Percentiles rank a stretch among this genome's conserved stretches.
These are phyloP conservation scores for Paramyrothecium roridum DNA, from an alignment of 2,329 filamentous ascomycete species.

Conservation along the genomic window DNA sequence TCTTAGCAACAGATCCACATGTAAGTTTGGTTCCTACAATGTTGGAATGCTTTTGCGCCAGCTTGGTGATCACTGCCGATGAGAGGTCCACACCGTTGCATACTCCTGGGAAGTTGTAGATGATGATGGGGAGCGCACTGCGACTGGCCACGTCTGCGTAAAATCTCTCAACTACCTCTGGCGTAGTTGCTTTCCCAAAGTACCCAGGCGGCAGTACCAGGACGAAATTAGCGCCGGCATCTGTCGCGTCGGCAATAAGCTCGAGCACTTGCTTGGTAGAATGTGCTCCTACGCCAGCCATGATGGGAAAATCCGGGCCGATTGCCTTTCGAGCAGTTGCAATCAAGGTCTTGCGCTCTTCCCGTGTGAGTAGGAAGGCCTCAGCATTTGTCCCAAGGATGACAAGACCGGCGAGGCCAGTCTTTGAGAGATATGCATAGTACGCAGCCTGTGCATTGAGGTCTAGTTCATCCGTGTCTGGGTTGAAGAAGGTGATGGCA, in stretches of 20 bases:
- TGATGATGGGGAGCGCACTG: slow-evolving; percentile 53
- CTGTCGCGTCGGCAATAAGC: slow-evolving; percentile 54
- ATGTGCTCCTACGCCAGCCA: slow-evolving; percentile 67
- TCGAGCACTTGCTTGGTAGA: slow-evolving; percentile 62
- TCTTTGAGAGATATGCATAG: slow-evolving; percentile 46
- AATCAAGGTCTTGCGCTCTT: slow-evolving; percentile 55
- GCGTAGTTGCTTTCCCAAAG: slow-evolving; percentile 60
- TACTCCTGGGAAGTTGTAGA: slow-evolving; percentile 69
- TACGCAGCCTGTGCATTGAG: slow-evolving; percentile 45
- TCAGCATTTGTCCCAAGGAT: slow-evolving; percentile 55
- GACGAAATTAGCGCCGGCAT: slow-evolving; percentile 59
- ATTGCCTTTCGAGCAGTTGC: slow-evolving; percentile 67
- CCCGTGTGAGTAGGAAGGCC: slow-evolving; percentile 54
- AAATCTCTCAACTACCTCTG: slow-evolving; percentile 55
- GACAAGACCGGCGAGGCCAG: slow-evolving; percentile 48
- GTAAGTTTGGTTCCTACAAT: slow-evolving; percentile 70
- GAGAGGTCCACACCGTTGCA: slow-evolving; percentile 68
- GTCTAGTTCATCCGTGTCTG: slow-evolving; percentile 43
- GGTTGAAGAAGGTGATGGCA: slow-evolving; percentile 53
- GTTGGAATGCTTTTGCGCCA: slow-evolving; percentile 37
- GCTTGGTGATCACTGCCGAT: slow-evolving; percentile 50
- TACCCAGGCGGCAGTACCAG: slow-evolving; percentile 62
- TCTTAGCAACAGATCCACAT: slow-evolving; percentile 69
- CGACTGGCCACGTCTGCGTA: slow-evolving; percentile 52
- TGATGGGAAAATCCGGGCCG: slow-evolving; percentile 82